These are phyloP conservation scores for Colletotrichum musicola DNA, from an alignment of 2,329 filamentous ascomycete species.

Conservation along the genomic window DNA sequence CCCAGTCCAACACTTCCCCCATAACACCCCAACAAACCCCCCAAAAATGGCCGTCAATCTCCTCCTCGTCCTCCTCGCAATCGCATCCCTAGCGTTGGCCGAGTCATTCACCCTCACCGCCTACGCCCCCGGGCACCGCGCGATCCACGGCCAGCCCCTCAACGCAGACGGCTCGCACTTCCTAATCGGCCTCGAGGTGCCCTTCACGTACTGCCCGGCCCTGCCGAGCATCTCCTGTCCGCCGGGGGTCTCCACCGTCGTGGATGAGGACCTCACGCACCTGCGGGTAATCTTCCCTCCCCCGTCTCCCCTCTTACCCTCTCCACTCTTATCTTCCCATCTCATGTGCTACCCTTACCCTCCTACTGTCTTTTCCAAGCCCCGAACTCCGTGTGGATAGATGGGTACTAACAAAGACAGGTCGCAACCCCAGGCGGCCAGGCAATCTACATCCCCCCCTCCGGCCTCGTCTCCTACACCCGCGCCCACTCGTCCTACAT, in stretches of 20 bases:
- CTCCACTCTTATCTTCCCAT: too few relatives aligned
- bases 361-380: too few relatives aligned
- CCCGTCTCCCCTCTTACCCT: accelerated
- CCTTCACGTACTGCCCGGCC: conserved; percentile 14
- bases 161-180: conserved; percentile 46
- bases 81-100: neutral
- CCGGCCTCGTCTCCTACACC: conserved; percentile 69
- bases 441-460: conserved; percentile 66
- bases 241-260: conserved; percentile 44
- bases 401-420: conserved; percentile 42
- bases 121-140: conserved; percentile 41
- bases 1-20: too few relatives aligned
- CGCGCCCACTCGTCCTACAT: conserved; percentile 64
- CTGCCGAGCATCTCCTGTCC: conserved; percentile 42
- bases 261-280: conserved; percentile 45
- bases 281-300: conserved; percentile 42
- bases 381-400: too few relatives aligned
- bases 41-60: neutral
- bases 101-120: conserved; percentile 45
- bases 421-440: conserved; percentile 74
- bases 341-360: too few relatives aligned
- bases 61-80: neutral
- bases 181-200: conserved; percentile 43
- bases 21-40: neutral
- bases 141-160: conserved; percentile 44